Percentiles rank a stretch among this genome's conserved stretches.
These are phyloP conservation scores for Garcia nutans DNA, from an alignment of 345 rosid genomes.

Conservation along the genomic window DNA sequence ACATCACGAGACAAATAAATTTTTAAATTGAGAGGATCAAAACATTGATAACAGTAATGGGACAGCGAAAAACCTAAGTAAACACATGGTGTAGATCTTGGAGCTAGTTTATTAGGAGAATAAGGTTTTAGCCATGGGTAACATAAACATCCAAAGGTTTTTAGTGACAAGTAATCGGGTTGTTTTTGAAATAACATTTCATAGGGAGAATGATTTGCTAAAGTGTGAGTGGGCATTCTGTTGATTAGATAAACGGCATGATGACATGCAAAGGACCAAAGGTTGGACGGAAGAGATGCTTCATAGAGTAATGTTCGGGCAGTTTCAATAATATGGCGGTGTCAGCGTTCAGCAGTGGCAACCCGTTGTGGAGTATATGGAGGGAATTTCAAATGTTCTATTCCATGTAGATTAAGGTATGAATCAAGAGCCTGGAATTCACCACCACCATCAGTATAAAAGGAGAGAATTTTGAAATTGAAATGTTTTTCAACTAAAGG, in stretches of 20 bases:
- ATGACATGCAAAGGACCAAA: not conserved
- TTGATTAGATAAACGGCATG: not conserved
- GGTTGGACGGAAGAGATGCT: not conserved
- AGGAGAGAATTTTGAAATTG: not conserved
- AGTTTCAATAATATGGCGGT: not conserved
- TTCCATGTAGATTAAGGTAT: not conserved
- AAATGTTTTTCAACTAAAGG: conserved; percentile 3
- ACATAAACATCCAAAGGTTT: not conserved
- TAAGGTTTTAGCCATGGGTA: not conserved
- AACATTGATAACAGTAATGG: not conserved
- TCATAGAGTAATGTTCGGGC: not conserved
- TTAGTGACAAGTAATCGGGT: not conserved
- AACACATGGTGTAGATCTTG: not conserved
- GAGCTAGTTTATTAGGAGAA: not conserved
- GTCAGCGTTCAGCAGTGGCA: not conserved
- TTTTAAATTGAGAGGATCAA: not conserved
- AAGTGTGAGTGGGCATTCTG: not conserved
- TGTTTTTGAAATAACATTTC: not conserved
- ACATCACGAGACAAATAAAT: not conserved
- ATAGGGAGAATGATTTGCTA: not conserved
- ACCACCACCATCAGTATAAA: conserved; percentile 1
- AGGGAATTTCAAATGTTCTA: not conserved
- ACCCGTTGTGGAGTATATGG: not conserved
- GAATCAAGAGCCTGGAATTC: not conserved
- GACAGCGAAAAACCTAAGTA: not conserved